phyloP scores from a whole-genome alignment of 176 grass and related monocot species.

The Cenchrus americanus region DNA sequence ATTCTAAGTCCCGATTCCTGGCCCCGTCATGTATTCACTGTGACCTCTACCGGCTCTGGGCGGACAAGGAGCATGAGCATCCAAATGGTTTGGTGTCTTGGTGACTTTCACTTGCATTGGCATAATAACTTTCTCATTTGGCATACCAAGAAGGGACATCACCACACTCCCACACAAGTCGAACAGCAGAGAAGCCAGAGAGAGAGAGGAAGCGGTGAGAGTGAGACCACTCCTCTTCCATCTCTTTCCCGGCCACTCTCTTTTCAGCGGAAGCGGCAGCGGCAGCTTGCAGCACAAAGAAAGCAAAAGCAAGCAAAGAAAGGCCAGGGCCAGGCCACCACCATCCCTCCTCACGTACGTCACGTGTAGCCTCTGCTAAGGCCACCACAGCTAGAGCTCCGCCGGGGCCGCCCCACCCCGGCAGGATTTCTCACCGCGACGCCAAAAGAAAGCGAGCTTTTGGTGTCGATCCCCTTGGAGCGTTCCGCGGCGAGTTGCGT shows the following conservation, averaged over 20 bases:
- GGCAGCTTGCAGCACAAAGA: not conserved
- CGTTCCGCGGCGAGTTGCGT: not conserved
- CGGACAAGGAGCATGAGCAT: conserved; percentile 19
- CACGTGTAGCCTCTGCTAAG: conserved; percentile 24
- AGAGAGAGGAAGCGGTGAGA: not conserved
- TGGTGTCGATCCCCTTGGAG: conserved; percentile 46
- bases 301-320: not conserved
- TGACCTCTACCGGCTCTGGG: not conserved
- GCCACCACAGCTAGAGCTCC: not conserved
- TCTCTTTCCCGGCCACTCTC: not conserved
- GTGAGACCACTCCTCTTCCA: conserved; percentile 29
- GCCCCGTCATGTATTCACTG: not conserved
- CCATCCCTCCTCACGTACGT: conserved; percentile 21
- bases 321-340: not conserved
- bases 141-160: conserved; percentile 46
- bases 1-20: not conserved
- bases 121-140: not conserved
- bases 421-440: conserved; percentile 26
- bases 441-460: conserved; percentile 48
- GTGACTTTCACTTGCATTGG: not conserved
- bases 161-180: conserved; percentile 29
- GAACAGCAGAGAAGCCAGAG: not conserved
- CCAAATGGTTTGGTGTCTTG: conserved; percentile 21
- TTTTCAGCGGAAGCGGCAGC: conserved; percentile 39
- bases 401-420: not conserved